Conservation (phyloP, 1,284 basidiomycete genomes). For the Rhodotorula sp. region DNA sequence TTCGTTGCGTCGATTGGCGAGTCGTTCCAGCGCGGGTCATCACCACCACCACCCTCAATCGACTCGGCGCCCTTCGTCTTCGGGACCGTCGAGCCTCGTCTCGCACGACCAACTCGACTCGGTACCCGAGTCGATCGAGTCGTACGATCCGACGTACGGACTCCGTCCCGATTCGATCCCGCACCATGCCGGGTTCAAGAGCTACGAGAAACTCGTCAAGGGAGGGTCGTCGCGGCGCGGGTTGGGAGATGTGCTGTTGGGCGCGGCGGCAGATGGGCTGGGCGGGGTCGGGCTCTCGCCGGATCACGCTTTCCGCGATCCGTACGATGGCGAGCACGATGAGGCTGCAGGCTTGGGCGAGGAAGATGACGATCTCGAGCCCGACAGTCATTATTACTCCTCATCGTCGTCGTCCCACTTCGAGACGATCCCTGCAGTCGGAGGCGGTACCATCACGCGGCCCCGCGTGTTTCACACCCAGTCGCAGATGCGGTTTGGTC, state of each 20-base stretch:
- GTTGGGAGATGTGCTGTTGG: slow-evolving; percentile 62
- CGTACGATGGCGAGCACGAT: slow-evolving; percentile 44
- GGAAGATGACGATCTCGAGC: slow-evolving; percentile 19
- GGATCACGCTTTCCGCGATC: background rate
- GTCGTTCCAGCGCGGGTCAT: background rate
- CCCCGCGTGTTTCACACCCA: slow-evolving; percentile 72
- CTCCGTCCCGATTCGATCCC: slow-evolving; percentile 86
- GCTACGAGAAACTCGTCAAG: slow-evolving; percentile 61
- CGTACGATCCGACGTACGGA: slow-evolving; percentile 96
- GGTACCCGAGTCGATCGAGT: slow-evolving; percentile 72
- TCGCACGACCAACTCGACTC: slow-evolving; percentile 39
- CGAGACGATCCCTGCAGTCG: slow-evolving; percentile 71
- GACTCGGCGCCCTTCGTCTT: background rate
- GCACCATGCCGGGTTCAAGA: slow-evolving; percentile 65
- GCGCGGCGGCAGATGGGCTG: slow-evolving; percentile 44
- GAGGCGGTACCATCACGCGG: slow-evolving; percentile 69
- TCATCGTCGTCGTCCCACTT: slow-evolving; percentile 52
- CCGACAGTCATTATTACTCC: slow-evolving; percentile 15
- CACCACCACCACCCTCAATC: background rate
- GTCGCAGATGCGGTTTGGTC: slow-evolving; percentile 57
- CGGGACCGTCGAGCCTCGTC: slow-evolving; percentile 1
- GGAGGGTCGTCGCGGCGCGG: slow-evolving; percentile 64
- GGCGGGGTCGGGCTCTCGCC: slow-evolving; percentile 44
- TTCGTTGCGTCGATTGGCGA: slow-evolving; percentile 17
- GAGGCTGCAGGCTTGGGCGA: slow-evolving; percentile 30